Base-by-base conservation (phyloP, 371 early-diverging fungal genomes). In the Mortierella sp. region DNA sequence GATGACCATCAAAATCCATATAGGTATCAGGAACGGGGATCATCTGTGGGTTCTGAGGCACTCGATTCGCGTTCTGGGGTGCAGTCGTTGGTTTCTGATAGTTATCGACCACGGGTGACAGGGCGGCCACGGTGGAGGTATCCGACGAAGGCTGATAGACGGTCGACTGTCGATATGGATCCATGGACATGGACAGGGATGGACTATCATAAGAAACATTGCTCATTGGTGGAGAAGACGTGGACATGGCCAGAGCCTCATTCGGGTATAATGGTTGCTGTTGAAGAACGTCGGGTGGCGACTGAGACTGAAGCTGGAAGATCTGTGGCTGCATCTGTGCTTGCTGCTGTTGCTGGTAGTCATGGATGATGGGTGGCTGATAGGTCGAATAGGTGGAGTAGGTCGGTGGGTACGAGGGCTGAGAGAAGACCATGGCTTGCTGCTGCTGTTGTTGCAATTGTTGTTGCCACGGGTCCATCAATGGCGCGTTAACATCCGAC, bases 331-430 rank as follows among this genome's bases (percentile, higher is more conserved):
- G 55, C 48, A 23, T 34, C 11, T 53, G 55, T n/a, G n/a, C n/a
- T n/a, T 62, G 50, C 50, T 47, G 55, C 7, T 48, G 56, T 9
- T 55, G 56, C 15, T 24, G 21, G 19, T 39, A 42, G 50, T 64
- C 64, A 19, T 56, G 64, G 5, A 64, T 26, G 43, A 64, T 50
- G 12, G 64, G 64, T 17, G 64, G 64, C 24, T 64, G 64, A 28
- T 64, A 64, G 7, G 64, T 49, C 34, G 56, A 28, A 28, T 64
- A 56, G 9, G 23, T 21, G 9, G 50, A 24, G 15, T 60, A 31
- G 46, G 26, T 32, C 24, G 17, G 48, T 1, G 56, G 3, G 23
- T 56, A 56, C 2, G 56, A 43, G 14, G 60, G 19, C 21, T 50
- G 51, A 15, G 41, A 23, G 32, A 14, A 50, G 42, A 50, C 26